These are phyloP conservation scores for Blakeslea trispora DNA, from an alignment of 371 early-diverging fungal genomes.

Conservation along the genomic window DNA sequence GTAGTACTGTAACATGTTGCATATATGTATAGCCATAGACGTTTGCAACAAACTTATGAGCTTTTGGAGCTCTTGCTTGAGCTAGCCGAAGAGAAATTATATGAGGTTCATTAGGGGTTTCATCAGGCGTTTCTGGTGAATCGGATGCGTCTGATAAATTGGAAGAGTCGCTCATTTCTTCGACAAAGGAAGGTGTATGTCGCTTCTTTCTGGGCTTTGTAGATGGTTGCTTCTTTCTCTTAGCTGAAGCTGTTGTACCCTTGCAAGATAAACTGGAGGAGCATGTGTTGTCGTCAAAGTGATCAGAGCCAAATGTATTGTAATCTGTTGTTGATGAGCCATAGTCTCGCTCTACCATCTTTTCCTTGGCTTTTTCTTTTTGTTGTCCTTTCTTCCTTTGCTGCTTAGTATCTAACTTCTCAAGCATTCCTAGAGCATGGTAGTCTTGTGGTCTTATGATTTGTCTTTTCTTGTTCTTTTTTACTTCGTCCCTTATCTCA, in stretches of 20 bases:
- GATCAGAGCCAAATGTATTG: background rate
- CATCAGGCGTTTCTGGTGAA: conserved; percentile 1
- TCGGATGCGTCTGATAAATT: too few species aligned
- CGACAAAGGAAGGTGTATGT: background rate
- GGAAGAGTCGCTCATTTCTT: too few species aligned
- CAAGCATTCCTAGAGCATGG: conserved; percentile 34
- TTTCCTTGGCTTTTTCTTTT: conserved; percentile 3
- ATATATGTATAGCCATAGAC: conserved; percentile 61
- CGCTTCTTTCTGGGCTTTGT: background rate
- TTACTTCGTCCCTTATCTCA: conserved; percentile 41
- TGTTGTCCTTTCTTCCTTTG: conserved; percentile 2
- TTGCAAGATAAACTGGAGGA: background rate
- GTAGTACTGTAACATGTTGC: conserved; percentile 54
- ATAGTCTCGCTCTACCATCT: too few species aligned
- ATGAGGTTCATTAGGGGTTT: conserved; percentile 14
- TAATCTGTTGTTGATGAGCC: background rate
- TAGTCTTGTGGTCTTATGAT: conserved; percentile 44
- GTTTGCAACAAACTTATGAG: conserved; percentile 44
- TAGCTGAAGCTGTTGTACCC: background rate
- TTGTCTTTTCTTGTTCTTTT: conserved; percentile 31
- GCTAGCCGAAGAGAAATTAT: conserved; percentile 22
- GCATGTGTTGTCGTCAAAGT: background rate
- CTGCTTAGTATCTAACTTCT: conserved; percentile 15
- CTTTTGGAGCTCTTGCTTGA: conserved; percentile 18
- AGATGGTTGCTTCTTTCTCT: background rate